Evolutionary conservation across 768 basidiomycete species (phyloP), one percentile per base, ranked within the genome.

Genomic region (Boletus fagicola): DNA sequence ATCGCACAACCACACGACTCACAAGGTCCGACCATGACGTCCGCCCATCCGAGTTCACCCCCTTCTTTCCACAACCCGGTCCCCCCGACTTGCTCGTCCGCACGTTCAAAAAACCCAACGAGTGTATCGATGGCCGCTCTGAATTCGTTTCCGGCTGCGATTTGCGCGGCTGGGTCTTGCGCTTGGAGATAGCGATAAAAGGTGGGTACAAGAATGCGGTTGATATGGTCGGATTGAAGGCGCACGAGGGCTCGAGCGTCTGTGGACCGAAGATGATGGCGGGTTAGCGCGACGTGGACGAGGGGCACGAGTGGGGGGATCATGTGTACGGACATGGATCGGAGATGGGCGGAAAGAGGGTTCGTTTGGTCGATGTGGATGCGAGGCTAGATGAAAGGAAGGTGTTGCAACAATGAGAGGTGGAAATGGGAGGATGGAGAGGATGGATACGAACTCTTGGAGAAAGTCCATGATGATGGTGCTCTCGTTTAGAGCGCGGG

Each of bases 181-280:
- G 87, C 84, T 73, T 90, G 88, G 30, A 91, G 77, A 62, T 78
- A 89, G 30, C 87, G 82, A 64, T 90, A 90, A 70, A 90, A 91
- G 0, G 85, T 78, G 8, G 89, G 88, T 4, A 91, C 78, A 40
- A 90, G 67, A 9, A 72, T 66, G 4, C 88, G 84, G 55, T 80
- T 85, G 69, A 87, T 76, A 63, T 86, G 83, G 69, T 90, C 88
- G 12, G 79, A 75, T 68, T 89, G 85, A 16, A 90, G 80, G 15
- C 86, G 82, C 15, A 85, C 78, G 20, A 89, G 77, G 4, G 83
- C 86, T 0, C 86, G 79, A 0, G 86, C 83, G 68, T 90, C 88
- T 90, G 59, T 15, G 39, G 11, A 16, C 0, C 15, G 35, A 36
- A 36, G 24, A 47, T 28, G 42, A 0, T 0, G 30, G 13, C 56